A percentile compares a stretch with the other conserved stretches of the same genome.
Evolutionary conservation across 2,329 filamentous ascomycete species (phyloP).

Genomic region (Diplodia seriata): DNA sequence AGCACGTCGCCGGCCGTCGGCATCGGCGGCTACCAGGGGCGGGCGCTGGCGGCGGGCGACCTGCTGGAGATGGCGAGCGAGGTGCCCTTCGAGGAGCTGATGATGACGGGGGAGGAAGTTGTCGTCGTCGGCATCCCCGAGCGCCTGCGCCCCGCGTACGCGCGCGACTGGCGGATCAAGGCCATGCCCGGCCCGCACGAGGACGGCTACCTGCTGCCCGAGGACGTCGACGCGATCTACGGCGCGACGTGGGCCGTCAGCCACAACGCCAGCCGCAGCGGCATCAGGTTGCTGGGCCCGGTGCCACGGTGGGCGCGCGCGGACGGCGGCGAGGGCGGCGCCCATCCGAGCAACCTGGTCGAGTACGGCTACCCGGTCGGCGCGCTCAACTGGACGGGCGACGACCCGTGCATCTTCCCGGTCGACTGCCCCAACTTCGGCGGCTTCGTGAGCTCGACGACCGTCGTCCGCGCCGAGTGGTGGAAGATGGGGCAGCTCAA

Average conservation of each 20-base stretch:
- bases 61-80: slow-evolving; percentile 53
- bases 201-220: slow-evolving; percentile 58
- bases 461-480: slow-evolving; percentile 63
- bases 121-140: slow-evolving; percentile 52
- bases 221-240: slow-evolving; percentile 65
- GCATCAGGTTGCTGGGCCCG: slow-evolving; percentile 66
- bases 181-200: slow-evolving; percentile 65
- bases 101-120: too few species aligned
- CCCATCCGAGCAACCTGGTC: slow-evolving; percentile 64
- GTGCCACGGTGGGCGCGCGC: slow-evolving; percentile 64
- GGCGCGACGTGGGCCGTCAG: slow-evolving; percentile 65
- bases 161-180: slow-evolving; percentile 59
- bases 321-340: slow-evolving; percentile 68
- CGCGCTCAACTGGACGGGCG: slow-evolving; percentile 66
- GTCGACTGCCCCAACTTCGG: slow-evolving; percentile 67
- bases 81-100: slow-evolving; percentile 42
- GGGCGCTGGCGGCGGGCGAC: slow-evolving; percentile 62
- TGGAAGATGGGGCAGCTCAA: slow-evolving; percentile 70
- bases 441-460: slow-evolving; percentile 64
- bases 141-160: slow-evolving; percentile 57
- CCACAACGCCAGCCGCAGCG: slow-evolving; percentile 67
- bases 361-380: slow-evolving; percentile 65
- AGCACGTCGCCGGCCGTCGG: slow-evolving; percentile 64
- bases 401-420: slow-evolving; percentile 66
- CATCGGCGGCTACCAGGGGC: slow-evolving; percentile 67